Percentiles rank a stretch among this genome's conserved stretches.
Conservation (phyloP, 169 alveolate genomes). For the Cystoisospora suis region DNA sequence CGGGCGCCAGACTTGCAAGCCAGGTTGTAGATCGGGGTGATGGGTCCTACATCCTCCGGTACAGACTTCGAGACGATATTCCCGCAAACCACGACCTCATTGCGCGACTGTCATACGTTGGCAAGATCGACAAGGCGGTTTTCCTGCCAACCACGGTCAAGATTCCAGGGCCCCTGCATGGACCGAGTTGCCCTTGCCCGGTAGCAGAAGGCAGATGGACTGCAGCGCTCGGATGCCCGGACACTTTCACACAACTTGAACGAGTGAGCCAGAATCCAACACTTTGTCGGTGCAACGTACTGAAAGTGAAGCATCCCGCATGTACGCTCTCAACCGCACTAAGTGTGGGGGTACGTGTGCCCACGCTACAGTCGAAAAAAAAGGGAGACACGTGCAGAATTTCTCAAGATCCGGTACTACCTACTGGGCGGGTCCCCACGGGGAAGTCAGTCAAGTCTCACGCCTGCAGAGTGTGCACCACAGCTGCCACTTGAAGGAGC, state of each 20-base stretch:
- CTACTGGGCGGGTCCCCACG: not conserved
- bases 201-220: not conserved
- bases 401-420: not conserved
- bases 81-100: not conserved
- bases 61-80: not conserved
- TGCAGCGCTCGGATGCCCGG: not conserved
- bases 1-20: not conserved
- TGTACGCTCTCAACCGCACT: not conserved
- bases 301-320: not conserved
- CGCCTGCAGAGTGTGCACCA: too few relatives aligned
- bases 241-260: not conserved
- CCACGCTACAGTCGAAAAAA: not conserved
- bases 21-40: not conserved
- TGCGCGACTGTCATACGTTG: not conserved
- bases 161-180: not conserved
- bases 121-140: not conserved
- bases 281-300: not conserved
- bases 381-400: not conserved
- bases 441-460: not conserved
- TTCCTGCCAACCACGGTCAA: not conserved
- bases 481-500: too few relatives aligned
- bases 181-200: not conserved
- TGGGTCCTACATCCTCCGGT: not conserved
- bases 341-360: not conserved
- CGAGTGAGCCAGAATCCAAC: not conserved